These are phyloP conservation scores for Yamadazyma atlantica DNA, from an alignment of 1,139 yeast species.

Conservation along the genomic window DNA sequence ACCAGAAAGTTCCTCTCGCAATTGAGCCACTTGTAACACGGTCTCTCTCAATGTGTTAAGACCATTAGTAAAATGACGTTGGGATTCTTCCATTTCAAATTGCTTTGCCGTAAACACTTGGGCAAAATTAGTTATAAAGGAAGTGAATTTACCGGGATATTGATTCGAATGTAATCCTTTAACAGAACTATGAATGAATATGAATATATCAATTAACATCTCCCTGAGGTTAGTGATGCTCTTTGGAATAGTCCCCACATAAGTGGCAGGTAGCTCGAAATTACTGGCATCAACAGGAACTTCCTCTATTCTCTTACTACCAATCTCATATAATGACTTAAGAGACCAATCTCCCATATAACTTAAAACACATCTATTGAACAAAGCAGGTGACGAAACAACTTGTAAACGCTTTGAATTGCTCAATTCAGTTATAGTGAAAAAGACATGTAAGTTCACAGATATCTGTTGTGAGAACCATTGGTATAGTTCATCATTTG, in stretches of 20 bases:
- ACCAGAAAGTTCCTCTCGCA: constrained; percentile 53
- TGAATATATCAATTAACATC: constrained; percentile 46
- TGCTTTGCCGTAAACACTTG: constrained; percentile 44
- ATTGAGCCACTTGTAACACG: constrained; percentile 64
- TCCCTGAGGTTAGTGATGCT: constrained; percentile 35
- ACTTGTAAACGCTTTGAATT: constrained; percentile 36
- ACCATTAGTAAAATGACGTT: constrained; percentile 73
- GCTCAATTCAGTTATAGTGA: constrained; percentile 65
- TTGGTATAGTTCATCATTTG: constrained; percentile 67
- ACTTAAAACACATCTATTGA: constrained; percentile 84
- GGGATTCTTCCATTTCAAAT: constrained; percentile 58
- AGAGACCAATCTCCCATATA: constrained; percentile 89
- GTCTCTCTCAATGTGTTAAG: constrained; percentile 77
- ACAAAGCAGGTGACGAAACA: constrained; percentile 83
- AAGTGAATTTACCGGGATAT: constrained; percentile 49
- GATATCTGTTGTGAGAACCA: constrained; percentile 78
- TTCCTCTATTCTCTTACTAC: constrained; percentile 36
- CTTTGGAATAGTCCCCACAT: constrained; percentile 12
- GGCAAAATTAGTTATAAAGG: constrained; percentile 50
- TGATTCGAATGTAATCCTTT: background rate
- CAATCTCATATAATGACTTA: constrained; percentile 51
- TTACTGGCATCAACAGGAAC: constrained; percentile 55
- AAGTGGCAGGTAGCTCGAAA: constrained; percentile 30
- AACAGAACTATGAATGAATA: constrained; percentile 41
- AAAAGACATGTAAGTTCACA: constrained; percentile 76